Evolutionary conservation across 768 basidiomycete species (phyloP).

Genomic region (Melanogaster broomeanus): DNA sequence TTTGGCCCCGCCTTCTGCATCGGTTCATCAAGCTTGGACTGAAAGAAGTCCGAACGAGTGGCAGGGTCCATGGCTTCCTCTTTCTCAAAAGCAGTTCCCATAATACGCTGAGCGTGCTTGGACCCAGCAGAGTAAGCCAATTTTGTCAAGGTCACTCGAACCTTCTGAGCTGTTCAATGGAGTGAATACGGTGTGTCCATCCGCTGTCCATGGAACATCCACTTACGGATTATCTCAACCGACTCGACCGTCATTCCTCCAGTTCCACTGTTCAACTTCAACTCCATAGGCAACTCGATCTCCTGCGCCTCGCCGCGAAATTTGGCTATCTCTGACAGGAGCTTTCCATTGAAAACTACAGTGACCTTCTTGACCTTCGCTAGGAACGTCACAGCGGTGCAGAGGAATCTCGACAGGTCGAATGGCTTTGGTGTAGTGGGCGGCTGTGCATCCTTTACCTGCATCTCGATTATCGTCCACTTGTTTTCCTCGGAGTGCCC

Average conservation of each 20-base stretch:
- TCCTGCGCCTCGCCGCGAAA: neutral
- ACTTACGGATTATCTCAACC: constrained; percentile 3
- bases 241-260: constrained; percentile 60
- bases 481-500: neutral
- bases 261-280: constrained; percentile 40
- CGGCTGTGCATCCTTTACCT: constrained; percentile 40
- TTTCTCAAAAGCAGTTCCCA: constrained; percentile 10
- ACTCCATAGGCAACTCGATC: neutral
- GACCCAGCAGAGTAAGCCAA: constrained; percentile 72
- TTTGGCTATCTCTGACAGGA: constrained; percentile 3
- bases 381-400: constrained; percentile 52
- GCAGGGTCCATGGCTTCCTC: constrained; percentile 1
- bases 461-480: constrained; percentile 53
- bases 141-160: constrained; percentile 74
- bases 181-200: neutral
- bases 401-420: constrained; percentile 49
- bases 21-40: neutral
- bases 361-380: constrained; percentile 28
- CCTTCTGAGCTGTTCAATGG: constrained; percentile 55
- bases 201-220: neutral
- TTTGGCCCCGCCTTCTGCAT: neutral
- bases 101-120: constrained; percentile 47
- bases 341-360: constrained; percentile 4
- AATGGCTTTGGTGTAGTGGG: constrained; percentile 44
- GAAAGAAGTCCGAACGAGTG: constrained; percentile 3